Evolutionary conservation across 164 flowering plant species (phyloP), one percentile per base, ranked within the genome.

Genomic region (Annona cherimola): DNA sequence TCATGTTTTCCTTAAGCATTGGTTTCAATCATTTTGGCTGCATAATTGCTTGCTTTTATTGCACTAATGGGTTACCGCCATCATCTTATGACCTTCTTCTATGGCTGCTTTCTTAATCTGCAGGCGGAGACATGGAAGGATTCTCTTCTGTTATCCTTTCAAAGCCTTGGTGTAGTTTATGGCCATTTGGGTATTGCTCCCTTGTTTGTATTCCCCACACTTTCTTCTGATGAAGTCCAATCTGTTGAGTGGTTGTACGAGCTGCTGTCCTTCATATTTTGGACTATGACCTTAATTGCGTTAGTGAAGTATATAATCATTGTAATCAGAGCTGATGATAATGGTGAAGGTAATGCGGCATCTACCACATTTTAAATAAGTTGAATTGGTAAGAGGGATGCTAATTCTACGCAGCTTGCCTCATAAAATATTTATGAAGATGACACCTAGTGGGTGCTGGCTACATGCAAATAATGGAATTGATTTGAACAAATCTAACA

Each of bases 121-220:
- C 80, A 86, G 90, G 69, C 69, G 73, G 86, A 82, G 61, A 69
- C 82, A 76, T 85, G 90, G 94, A 85, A 72, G 78, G 82, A 73
- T 6, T 85, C 84, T 4, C 76, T 86, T 63, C 75, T 86, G 62
- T 75, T 87, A 45, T 85, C 90, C 77, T 86, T 88, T 78, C 94
- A 89, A 74, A 86, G 86, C 77, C 79, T 89, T 50, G 94, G 94
- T 35, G 88, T 89, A 57, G 79, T 88, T 72, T 89, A 83, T 71
- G 94, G 94, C 41, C 91, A 85, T 69, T 68, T 89, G 76, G 79
- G 87, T 72, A 86, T 82, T 67, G 86, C 91, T 74, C 94, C 94
- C 0, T 69, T 89, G 12, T 88, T 83, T 71, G 90, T 83, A 54
- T 84, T 86, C 61, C 84, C 79, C 55, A 79, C 89, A 40, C 73